A percentile compares a stretch with the other conserved stretches of the same genome.
These are phyloP conservation scores for Ceratocystis alfenasii DNA, from an alignment of 2,329 filamentous ascomycete genomes.

Conservation along the genomic window DNA sequence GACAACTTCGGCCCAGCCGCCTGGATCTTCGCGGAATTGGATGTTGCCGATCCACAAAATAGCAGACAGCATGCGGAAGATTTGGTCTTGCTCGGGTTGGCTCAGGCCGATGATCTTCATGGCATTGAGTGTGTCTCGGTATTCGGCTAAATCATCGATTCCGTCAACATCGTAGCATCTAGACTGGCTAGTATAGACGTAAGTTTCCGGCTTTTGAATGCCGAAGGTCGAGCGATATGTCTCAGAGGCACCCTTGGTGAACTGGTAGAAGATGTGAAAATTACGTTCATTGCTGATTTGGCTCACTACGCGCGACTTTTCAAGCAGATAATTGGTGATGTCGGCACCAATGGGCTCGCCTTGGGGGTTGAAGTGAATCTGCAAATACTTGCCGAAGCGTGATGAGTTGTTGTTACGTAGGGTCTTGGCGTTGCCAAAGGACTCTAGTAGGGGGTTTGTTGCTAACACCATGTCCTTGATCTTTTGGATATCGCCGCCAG, in stretches of 20 bases:
- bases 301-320: constrained; percentile 88
- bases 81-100: constrained; percentile 83
- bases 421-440: constrained; percentile 97
- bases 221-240: constrained; percentile 81
- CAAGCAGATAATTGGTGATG: constrained; percentile 94
- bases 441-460: constrained; percentile 92
- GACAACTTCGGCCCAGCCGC: constrained; percentile 72
- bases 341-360: constrained; percentile 92
- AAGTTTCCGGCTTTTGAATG: constrained; percentile 81
- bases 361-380: constrained; percentile 85
- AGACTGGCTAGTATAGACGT: constrained; percentile 83
- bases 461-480: constrained; percentile 99
- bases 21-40: constrained; percentile 77
- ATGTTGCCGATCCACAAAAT: constrained; percentile 94
- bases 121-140: constrained; percentile 77
- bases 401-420: constrained; percentile 98
- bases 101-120: constrained; percentile 89
- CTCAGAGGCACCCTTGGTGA: constrained; percentile 84
- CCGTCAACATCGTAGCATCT: constrained; percentile 92
- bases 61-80: constrained; percentile 87
- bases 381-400: constrained; percentile 93
- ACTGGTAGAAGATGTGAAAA: constrained; percentile 99
- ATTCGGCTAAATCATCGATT: constrained; percentile 85
- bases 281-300: constrained; percentile 94
- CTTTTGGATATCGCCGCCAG: constrained; percentile 77